These are phyloP conservation scores for Glycine latifolia DNA, from an alignment of 306 rosid genomes.

Conservation along the genomic window DNA sequence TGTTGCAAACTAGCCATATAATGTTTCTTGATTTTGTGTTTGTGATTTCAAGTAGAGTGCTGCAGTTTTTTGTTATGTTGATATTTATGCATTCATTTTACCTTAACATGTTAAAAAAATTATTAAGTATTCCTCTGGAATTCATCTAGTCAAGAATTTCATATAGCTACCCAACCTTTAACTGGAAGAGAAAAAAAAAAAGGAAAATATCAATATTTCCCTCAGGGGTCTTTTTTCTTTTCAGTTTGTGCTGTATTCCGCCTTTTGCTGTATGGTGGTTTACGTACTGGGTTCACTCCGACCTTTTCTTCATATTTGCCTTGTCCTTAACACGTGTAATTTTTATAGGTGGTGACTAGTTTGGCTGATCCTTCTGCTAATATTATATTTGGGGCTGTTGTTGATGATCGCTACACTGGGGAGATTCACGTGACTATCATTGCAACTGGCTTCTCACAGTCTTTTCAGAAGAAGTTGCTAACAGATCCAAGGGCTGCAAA, in stretches of 20 bases:
- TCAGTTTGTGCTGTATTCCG: neutral
- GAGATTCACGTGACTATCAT: slow-evolving; percentile 96
- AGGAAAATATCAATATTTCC: neutral
- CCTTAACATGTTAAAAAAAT: neutral
- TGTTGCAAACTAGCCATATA: slow-evolving; percentile 5
- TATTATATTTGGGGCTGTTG: slow-evolving; percentile 97
- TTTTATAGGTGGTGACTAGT: slow-evolving; percentile 89
- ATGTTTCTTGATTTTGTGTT: slow-evolving; percentile 4
- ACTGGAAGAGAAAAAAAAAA: neutral
- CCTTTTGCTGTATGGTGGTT: neutral
- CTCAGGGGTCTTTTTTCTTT: neutral
- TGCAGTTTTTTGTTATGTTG: neutral
- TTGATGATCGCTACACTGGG: slow-evolving; percentile 93
- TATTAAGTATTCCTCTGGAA: neutral
- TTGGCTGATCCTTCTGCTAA: slow-evolving; percentile 99
- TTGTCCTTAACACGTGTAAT: slow-evolving; percentile 9
- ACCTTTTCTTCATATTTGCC: neutral
- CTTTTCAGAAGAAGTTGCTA: slow-evolving; percentile 89
- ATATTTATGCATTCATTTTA: neutral
- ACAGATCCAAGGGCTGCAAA: slow-evolving; percentile 93
- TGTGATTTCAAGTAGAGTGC: neutral
- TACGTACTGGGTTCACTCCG: neutral
- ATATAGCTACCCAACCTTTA: neutral
- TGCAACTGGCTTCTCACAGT: slow-evolving; percentile 94
- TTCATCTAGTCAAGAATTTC: slow-evolving; percentile 14